Evolutionary conservation across 2,329 filamentous ascomycete species (phyloP).

Genomic region (Sarocladium oryzae): DNA sequence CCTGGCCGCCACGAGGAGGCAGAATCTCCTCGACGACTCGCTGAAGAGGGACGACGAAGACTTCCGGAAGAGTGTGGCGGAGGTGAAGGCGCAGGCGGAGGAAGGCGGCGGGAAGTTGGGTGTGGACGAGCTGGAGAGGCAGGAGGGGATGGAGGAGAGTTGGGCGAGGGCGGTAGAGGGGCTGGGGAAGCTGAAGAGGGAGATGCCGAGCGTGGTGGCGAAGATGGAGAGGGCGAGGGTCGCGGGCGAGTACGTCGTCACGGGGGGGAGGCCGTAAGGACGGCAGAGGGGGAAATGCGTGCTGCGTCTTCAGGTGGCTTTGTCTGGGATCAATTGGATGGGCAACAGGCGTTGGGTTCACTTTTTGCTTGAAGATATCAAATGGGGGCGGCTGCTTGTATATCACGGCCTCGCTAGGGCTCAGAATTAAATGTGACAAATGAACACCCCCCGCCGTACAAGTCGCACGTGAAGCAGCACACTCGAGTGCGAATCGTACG

Average conservation of each 20-base stretch:
- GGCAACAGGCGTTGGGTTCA: not conserved
- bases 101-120: not conserved
- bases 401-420: too few relatives aligned
- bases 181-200: conserved; percentile 47
- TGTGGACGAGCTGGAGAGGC: conserved; percentile 12
- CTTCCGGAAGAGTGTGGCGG: conserved; percentile 46
- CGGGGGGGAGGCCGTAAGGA: conserved; percentile 17
- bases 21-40: conserved; percentile 31
- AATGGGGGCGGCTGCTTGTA: too few relatives aligned
- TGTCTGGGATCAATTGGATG: not conserved
- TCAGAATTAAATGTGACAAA: too few relatives aligned
- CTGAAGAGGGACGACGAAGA: conserved; percentile 37
- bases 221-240: conserved; percentile 58
- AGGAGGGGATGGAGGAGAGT: conserved; percentile 34
- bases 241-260: conserved; percentile 51
- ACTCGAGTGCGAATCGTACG: too few relatives aligned
- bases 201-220: conserved; percentile 56
- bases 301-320: not conserved
- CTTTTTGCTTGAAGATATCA: not conserved
- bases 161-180: conserved; percentile 43
- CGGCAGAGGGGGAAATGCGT: not conserved
- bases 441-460: too few relatives aligned
- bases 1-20: conserved; percentile 35
- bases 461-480: too few relatives aligned
- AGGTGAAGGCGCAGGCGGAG: conserved; percentile 43